Base-by-base conservation (phyloP, 345 rosid species). In the Aegle marmelos region DNA sequence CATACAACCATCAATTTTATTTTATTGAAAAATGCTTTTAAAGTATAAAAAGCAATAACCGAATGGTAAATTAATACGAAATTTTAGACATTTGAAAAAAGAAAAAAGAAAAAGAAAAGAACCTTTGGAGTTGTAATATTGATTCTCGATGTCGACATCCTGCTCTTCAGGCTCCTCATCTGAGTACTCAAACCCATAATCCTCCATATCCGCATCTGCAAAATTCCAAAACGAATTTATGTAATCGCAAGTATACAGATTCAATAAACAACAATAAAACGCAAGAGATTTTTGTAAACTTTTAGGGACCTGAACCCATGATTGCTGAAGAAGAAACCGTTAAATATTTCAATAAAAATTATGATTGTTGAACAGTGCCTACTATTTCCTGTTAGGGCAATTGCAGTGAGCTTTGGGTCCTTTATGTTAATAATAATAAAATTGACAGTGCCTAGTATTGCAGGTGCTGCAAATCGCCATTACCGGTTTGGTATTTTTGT, bases 161-260 rank as follows among this genome's bases (percentile, higher is more conserved):
- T 97, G 98, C 66, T 97, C 98, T 81, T 97, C 98, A 9, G 93
- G 99, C 84, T 97, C 99, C 81, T 94, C 98, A 60, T 97, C 98
- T 39, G 99, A 97, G 89, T 97, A 97, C 83, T 90, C 99, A 70
- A 93, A 91, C 50, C 99, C 99, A 71, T 97, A 97, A 84, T 97
- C 99, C 80, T 94, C 99, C 99, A 97, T 97, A 88, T 97, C 99
- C 41, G 98, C 98, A 90, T 97, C 99, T 97, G 89, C 72, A 75
- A 37, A 70, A 14, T 33, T 21, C 37, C 37, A 17, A 28, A 19
- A 30, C 63, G 39, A 16, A 31, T 19, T 53, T 53, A 17, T 50
- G 22, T 53, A 53, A 53, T 17, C 17, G 57, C 21, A 53, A 5
- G 22, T 17, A 53, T 53, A 16, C 22, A 53, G 22, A 53, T 17